Evolutionary conservation across 768 basidiomycete genomes (phyloP).

Genomic region (Naematelia aurantialba): DNA sequence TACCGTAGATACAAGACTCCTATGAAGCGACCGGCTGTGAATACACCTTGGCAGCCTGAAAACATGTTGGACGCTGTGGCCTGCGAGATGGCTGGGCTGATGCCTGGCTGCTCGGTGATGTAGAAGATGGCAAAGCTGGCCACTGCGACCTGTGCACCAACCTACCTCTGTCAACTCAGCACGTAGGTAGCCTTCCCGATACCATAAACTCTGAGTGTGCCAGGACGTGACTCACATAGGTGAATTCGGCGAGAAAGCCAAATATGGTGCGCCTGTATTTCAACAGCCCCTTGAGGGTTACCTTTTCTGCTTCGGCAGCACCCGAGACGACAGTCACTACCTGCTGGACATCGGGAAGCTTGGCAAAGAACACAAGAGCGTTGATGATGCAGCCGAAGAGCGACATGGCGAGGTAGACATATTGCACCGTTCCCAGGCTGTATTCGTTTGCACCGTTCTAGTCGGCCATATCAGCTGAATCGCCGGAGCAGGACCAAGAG

Average conservation of each 20-base stretch:
- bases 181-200: neutral
- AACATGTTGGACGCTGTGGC: constrained; percentile 34
- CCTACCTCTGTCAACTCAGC: too few relatives aligned
- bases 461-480: too few relatives aligned
- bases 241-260: constrained; percentile 18
- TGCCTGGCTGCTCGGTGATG: constrained; percentile 26
- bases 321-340: constrained; percentile 12
- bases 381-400: constrained; percentile 22
- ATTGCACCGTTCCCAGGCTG: constrained; percentile 29
- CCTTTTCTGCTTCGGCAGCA: constrained; percentile 7
- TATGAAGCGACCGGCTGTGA: constrained; percentile 39
- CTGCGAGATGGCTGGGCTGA: constrained; percentile 14
- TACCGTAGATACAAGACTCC: constrained; percentile 23
- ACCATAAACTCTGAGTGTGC: too few relatives aligned
- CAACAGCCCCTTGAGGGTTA: constrained; percentile 15
- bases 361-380: constrained; percentile 23
- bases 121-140: constrained; percentile 35
- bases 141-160: constrained; percentile 44
- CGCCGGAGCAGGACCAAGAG: too few relatives aligned
- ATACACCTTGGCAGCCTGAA: constrained; percentile 23
- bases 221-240: constrained; percentile 11
- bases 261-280: constrained; percentile 27
- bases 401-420: constrained; percentile 42
- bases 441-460: constrained; percentile 10
- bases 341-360: constrained; percentile 42